Evolutionary conservation across 768 basidiomycete genomes (phyloP), one percentile per base, ranked within the genome.

Genomic region (Russula sp.): DNA sequence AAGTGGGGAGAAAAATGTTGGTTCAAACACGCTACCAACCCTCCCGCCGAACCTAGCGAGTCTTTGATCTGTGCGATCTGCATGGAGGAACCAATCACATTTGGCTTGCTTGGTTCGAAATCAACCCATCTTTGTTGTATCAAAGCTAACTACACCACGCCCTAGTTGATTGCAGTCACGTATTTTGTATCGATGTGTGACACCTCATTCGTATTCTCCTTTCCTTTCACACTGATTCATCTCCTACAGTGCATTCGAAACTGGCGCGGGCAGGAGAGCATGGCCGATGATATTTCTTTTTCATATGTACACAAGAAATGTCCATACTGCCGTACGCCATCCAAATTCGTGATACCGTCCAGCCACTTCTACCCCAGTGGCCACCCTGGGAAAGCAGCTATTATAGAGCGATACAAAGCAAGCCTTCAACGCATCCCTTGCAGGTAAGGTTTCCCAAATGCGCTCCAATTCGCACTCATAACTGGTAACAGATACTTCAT

Each of bases 381-480:
- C 4, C 75, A 81, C 58, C 72, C 78, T 10, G 78, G 77, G 56
- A 91, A 88, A 72, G 71, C 71, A 14, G 75, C 71, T 29, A 74
- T 75, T 3, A 76, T 85, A 0, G 75, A 81, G 36, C 75, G 77
- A 22, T 91, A 90, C 71, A 88, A 84, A 71, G 78, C 77, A 1
- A 91, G 88, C 67, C 90, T 90, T 86, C 77, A 81, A 2, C 81
- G 78, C 41, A 77, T 90, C 3, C 77, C 83, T 35, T 93, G 90
- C 78, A 81, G 75, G 85, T 86, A 48, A 60, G 82, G 75, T 14
- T 16, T 48, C 7, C 35, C n/a, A 36, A 4, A 13, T n/a, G 51
- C 1, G 16, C n/a, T 11, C 43, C 39, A 29, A 13, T 47, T 38
- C 13, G 8, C 35, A 8, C 50, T 65, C 39, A 53, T 42, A 20